A percentile compares a stretch with the other conserved stretches of the same genome.
Evolutionary conservation across 768 basidiomycete genomes (phyloP).

Genomic region (Amanita polypyramis): DNA sequence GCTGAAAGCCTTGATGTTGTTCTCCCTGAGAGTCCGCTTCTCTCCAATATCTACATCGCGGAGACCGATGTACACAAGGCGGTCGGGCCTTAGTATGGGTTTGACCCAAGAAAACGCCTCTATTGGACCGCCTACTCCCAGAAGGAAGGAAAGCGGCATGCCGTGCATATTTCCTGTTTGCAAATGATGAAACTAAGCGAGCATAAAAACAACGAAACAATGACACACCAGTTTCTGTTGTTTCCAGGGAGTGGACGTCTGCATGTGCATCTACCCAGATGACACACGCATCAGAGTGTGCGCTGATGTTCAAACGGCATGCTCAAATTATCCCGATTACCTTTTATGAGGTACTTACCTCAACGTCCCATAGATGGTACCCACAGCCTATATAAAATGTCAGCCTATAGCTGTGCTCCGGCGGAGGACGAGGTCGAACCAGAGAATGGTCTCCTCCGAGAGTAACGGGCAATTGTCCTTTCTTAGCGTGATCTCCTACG

Average conservation of each 20-base stretch:
- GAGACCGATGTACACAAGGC: slow-evolving; percentile 93
- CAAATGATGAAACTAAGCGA: slow-evolving; percentile 1
- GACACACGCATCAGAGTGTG: slow-evolving; percentile 73
- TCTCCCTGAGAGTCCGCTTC: slow-evolving; percentile 72
- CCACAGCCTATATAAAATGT: slow-evolving; percentile 53
- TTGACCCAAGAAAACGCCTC: slow-evolving; percentile 43
- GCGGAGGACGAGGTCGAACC: slow-evolving; percentile 29
- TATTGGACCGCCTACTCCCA: slow-evolving; percentile 39
- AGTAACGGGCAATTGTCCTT: slow-evolving; percentile 79
- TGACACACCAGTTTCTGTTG: slow-evolving; percentile 60
- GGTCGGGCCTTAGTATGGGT: slow-evolving; percentile 55
- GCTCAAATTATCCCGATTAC: neutral
- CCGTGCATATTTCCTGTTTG: slow-evolving; percentile 86
- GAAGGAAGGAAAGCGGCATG: slow-evolving; percentile 93
- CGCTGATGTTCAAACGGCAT: slow-evolving; percentile 25
- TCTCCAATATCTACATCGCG: slow-evolving; percentile 89
- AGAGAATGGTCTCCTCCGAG: slow-evolving; percentile 96
- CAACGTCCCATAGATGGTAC: slow-evolving; percentile 86
- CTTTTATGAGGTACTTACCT: slow-evolving; percentile 28
- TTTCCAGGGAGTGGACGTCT: slow-evolving; percentile 86
- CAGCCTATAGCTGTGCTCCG: neutral
- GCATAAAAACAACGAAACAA: slow-evolving; percentile 7
- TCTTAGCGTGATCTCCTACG: slow-evolving; percentile 66
- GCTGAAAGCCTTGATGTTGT: slow-evolving; percentile 76
- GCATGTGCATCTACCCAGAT: slow-evolving; percentile 98